phyloP scores from a whole-genome alignment of 371 early-diverging fungal species.

The Thermomucor indicae-seudaticae region DNA sequence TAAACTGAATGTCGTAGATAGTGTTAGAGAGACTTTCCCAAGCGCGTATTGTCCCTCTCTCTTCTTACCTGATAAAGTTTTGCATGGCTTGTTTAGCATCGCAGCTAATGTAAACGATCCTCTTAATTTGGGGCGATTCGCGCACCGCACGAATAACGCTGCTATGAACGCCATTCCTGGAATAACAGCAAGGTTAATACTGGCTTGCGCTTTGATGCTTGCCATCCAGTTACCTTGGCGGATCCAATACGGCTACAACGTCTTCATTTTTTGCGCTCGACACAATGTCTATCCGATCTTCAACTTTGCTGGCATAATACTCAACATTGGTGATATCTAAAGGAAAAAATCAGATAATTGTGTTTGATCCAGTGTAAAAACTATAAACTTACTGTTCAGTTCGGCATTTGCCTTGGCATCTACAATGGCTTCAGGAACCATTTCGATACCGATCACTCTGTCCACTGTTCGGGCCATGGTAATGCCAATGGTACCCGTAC shows the following conservation, averaged over 20 bases:
- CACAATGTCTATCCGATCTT: constrained; percentile 55
- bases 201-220: not conserved
- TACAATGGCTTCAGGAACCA: constrained; percentile 65
- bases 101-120: constrained; percentile 76
- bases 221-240: constrained; percentile 56
- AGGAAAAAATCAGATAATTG: not conserved
- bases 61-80: constrained; percentile 68
- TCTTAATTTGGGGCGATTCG: constrained; percentile 47
- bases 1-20: constrained; percentile 19
- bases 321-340: constrained; percentile 48
- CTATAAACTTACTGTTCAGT: constrained; percentile 48
- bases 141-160: constrained; percentile 67
- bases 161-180: constrained; percentile 56
- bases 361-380: not conserved
- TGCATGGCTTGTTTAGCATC: constrained; percentile 56
- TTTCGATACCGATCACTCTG: constrained; percentile 76
- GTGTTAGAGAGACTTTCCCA: constrained; percentile 4
- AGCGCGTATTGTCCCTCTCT: not conserved
- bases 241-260: constrained; percentile 71
- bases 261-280: constrained; percentile 29
- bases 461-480: constrained; percentile 67
- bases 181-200: not conserved
- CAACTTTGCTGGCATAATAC: constrained; percentile 63
- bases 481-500: constrained; percentile 87
- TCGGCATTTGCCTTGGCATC: constrained; percentile 75